Base-by-base conservation (phyloP, 345 rosid species). In the Punica granatum region DNA sequence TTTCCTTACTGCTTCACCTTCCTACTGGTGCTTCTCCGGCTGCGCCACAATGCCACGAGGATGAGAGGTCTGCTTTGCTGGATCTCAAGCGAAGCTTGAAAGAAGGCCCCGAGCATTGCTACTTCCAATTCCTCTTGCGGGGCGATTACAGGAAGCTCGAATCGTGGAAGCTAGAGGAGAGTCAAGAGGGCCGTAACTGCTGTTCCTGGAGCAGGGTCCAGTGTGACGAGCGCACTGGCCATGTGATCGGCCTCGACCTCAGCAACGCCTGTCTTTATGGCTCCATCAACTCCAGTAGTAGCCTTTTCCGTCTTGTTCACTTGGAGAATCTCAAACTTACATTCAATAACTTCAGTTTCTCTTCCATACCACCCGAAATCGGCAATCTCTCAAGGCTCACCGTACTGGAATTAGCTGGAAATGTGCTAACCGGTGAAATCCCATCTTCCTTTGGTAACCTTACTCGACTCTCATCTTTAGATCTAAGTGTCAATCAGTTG, bases 401-500 rank as follows among this genome's bases (percentile, higher is more conserved):
- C 0, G 0, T 30, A 26, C 31, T 74, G 0, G 49, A 60, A n/a
- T 36, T 77, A 2, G 67, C 69, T 33, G 12, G 28, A 4, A 77
- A 73, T 15, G 0, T 13, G 30, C 31, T 77, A 25, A 21, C 23
- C 3, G 60, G 81, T 19, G 11, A 26, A 33, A 71, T 74, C 1
- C 70, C 75, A 1, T 18, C 41, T 6, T 51, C 56, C 15, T 1
- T 71, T 0, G 67, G 26, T 0, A 60, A 74, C 18, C 19, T 74
- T 2, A 64, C 14, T 1, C 26, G 53, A 0, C 73, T 77, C 0
- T 71, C 60, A 4, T 46, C 43, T 18, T 33, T 77, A 54, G 77
- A 67, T 60, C 70, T 73, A 28, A 67, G 74, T 3, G 35, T 9
- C 0, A 78, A 74, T 49, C 28, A 70, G 9, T 35, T 77, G 14